Evolutionary conservation across 2,329 filamentous ascomycete genomes (phyloP), one percentile per base, ranked within the genome.

Genomic region (Trichoderma sp.): DNA sequence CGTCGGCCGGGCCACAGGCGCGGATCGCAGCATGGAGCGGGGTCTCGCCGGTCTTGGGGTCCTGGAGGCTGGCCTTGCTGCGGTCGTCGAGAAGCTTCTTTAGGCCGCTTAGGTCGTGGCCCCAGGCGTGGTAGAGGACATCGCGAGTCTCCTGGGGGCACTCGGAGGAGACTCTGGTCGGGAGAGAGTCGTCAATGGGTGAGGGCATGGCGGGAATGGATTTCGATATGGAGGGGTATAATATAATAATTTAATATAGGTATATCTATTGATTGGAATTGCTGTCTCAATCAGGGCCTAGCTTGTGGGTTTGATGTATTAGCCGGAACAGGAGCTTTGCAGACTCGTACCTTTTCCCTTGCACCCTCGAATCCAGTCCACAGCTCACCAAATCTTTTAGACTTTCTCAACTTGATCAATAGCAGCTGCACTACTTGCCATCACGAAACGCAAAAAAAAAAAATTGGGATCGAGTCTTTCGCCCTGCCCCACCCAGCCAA

Each of bases 21-120:
- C 92, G 90, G 76, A 98, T 92, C 45, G 93, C 93, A 25, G 94
- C 92, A 80, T 98, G 95, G 15, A 98, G 85, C 10, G 94, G 93
- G 9, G 93, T 93, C 78, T 90, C 93, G 69, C 92, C 92, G 1
- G 94, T 97, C 69, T 90, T 88, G 6, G 91, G 86, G 75, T 98
- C 94, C 78, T 94, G 93, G 5, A 90, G 88, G 77, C 91, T 93
- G 82, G 92, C 81, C 81, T 81, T 82, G 67, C 82, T 89, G 58
- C 85, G 87, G 4, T 80, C 84, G 73, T 86, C 84, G 70, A 96
- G 86, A 8, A 97, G 86, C 67, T 86, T 84, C 76, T 89, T 90
- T 50, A 97, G 85, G 59, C 85, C 84, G 39, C 84, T 78, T 69
- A 90, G 79, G 77, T 97, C 84, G 74, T 87, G 86, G 67, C 79